A percentile compares a stretch with the other conserved stretches of the same genome.
These are phyloP conservation scores for Erythrobasidium yunnanense DNA, from an alignment of 768 basidiomycete species.

Conservation along the genomic window DNA sequence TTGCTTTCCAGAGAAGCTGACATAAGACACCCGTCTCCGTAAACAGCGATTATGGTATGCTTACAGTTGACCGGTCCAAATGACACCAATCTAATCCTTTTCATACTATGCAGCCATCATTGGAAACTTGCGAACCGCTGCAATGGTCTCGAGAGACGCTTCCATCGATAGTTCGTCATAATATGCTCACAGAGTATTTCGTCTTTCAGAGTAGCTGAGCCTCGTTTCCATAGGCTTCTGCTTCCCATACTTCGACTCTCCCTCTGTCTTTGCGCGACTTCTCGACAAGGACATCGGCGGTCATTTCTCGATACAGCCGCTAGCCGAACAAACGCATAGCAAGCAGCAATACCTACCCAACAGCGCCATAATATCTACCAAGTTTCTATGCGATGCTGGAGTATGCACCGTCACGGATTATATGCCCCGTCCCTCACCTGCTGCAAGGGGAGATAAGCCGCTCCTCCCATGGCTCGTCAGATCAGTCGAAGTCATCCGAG, in stretches of 20 bases:
- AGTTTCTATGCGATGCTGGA: slow-evolving; percentile 32
- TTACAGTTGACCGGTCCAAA: not conserved
- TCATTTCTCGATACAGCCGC: slow-evolving; percentile 33
- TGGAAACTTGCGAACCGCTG: slow-evolving; percentile 30
- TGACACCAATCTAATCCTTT: too few species aligned
- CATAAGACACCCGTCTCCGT: not conserved
- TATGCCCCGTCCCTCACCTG: slow-evolving; percentile 55
- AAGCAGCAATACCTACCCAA: slow-evolving; percentile 36
- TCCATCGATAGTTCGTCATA: slow-evolving; percentile 26
- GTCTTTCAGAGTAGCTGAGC: not conserved
- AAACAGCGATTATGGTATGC: slow-evolving; percentile 24
- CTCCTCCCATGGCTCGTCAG: slow-evolving; percentile 75
- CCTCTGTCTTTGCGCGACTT: slow-evolving; percentile 32
- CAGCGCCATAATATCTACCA: slow-evolving; percentile 35
- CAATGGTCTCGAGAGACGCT: slow-evolving; percentile 27
- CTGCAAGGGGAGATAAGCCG: slow-evolving; percentile 47
- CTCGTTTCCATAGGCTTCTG: slow-evolving; percentile 17
- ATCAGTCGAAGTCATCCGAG: slow-evolving; percentile 72
- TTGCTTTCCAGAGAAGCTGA: not conserved
- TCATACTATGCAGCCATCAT: too few species aligned
- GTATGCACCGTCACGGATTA: slow-evolving; percentile 49
- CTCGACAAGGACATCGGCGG: slow-evolving; percentile 38
- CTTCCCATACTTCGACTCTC: slow-evolving; percentile 30
- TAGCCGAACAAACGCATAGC: slow-evolving; percentile 10
- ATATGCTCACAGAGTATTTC: too few species aligned